phyloP scores from a whole-genome alignment of 2,329 filamentous ascomycete species.

The Berkeleyomyces rouxiae region DNA sequence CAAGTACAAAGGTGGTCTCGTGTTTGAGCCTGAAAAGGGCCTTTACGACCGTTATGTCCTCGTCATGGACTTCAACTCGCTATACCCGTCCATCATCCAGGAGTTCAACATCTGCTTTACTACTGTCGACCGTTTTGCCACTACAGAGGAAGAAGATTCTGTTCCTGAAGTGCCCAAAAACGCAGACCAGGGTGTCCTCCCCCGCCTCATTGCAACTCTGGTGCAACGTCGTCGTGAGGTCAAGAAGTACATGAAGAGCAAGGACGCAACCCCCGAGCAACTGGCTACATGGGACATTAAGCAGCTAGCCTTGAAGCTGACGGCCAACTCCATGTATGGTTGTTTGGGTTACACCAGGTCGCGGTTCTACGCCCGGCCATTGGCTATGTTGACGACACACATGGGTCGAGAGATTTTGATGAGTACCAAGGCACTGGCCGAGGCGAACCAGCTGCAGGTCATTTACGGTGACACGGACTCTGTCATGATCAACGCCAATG shows the following conservation, averaged over 20 bases:
- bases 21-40: conserved; percentile 94
- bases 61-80: conserved; percentile 99
- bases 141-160: conserved; percentile 57
- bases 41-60: conserved; percentile 96
- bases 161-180: conserved; percentile 74
- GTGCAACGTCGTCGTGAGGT: conserved; percentile 81
- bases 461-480: conserved; percentile 99
- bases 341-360: conserved; percentile 95
- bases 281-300: conserved; percentile 96
- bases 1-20: conserved; percentile 95
- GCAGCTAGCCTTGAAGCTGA: conserved; percentile 89
- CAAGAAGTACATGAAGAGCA: conserved; percentile 94
- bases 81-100: conserved; percentile 97
- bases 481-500: conserved; percentile 99
- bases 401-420: conserved; percentile 95
- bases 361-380: conserved; percentile 86
- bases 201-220: conserved; percentile 77
- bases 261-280: conserved; percentile 68
- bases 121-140: conserved; percentile 62
- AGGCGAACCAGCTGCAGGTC: conserved; percentile 78
- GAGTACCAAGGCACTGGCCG: conserved; percentile 89
- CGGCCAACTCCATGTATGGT: conserved; percentile 98
- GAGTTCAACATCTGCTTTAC: conserved; percentile 99
- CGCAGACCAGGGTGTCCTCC: conserved; percentile 70
- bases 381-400: conserved; percentile 90